A percentile compares a stretch with the other conserved stretches of the same genome.
phyloP scores from a whole-genome alignment of 345 rosid species.

The Laguncularia racemosa region DNA sequence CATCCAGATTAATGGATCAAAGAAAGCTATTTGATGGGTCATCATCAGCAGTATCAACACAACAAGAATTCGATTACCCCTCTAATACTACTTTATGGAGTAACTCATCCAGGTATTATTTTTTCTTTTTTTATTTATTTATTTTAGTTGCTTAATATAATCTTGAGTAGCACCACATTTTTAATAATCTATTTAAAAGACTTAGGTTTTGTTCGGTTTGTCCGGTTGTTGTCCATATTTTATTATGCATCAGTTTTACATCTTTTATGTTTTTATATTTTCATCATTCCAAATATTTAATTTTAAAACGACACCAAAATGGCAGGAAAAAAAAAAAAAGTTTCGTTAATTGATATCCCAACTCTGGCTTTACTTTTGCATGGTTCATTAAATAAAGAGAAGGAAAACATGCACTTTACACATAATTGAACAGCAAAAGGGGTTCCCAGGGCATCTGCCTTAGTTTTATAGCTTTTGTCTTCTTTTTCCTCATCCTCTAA shows the following conservation, averaged over 20 bases:
- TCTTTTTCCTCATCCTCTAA: not conserved
- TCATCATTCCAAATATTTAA: no score
- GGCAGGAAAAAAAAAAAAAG: not conserved
- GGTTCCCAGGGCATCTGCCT: not conserved
- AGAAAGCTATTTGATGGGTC: constrained; percentile 34
- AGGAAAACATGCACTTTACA: constrained; percentile 11
- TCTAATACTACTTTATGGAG: constrained; percentile 52
- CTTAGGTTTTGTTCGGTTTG: not conserved
- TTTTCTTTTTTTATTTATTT: no score
- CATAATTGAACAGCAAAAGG: constrained; percentile 8
- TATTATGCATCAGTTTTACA: no score
- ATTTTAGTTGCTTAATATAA: not conserved
- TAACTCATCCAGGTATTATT: constrained; percentile 63
- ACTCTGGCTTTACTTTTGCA: constrained; percentile 9
- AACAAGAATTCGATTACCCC: constrained; percentile 41
- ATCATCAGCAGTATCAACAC: constrained; percentile 28
- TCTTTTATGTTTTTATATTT: no score
- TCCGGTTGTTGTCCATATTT: no score
- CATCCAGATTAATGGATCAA: constrained; percentile 28
- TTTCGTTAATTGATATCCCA: no score
- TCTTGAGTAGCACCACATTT: not conserved
- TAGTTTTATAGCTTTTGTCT: constrained; percentile 2
- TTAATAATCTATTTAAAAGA: no score
- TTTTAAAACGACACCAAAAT: not conserved
- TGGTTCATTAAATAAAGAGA: constrained; percentile 11